Evolutionary conservation across 169 alveolate genomes (phyloP).

Genomic region (Cytauxzoon felis): DNA sequence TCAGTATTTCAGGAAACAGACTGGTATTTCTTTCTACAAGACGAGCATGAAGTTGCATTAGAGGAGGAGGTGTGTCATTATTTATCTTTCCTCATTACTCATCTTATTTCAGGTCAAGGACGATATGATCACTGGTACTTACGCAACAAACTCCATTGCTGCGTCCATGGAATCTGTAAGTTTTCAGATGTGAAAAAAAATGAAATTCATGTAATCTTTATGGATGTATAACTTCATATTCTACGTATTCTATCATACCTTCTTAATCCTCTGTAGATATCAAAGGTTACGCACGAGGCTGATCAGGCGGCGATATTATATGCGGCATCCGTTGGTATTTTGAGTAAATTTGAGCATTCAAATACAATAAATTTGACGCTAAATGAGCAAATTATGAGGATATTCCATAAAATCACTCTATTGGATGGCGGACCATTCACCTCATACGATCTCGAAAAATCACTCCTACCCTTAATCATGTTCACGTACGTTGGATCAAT

Average conservation of each 20-base stretch:
- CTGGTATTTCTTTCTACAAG: conserved; percentile 54
- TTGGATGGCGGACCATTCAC: conserved; percentile 62
- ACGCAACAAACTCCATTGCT: conserved; percentile 20
- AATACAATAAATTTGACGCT: neutral
- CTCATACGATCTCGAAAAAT: conserved; percentile 36
- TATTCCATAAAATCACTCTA: conserved; percentile 20
- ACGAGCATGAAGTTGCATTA: conserved; percentile 49
- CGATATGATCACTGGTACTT: conserved; percentile 39
- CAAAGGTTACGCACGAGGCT: conserved; percentile 42
- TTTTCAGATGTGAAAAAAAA: no score
- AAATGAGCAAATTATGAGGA: conserved; percentile 7
- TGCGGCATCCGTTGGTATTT: conserved; percentile 32
- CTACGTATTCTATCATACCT: no score
- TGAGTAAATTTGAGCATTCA: conserved; percentile 25
- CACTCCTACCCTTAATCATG: conserved; percentile 36
- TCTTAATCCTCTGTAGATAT: no score
- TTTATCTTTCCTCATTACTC: neutral
- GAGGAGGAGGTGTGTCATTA: conserved; percentile 6
- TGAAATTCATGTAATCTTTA: no score
- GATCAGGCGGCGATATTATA: conserved; percentile 53
- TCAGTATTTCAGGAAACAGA: conserved; percentile 26
- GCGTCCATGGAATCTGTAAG: conserved; percentile 30
- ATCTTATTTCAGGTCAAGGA: neutral
- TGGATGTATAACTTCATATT: no score
- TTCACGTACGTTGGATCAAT: conserved; percentile 25